phyloP scores from a whole-genome alignment of 1,139 yeast genomes.

The Debaryomycetaceae sp. region DNA sequence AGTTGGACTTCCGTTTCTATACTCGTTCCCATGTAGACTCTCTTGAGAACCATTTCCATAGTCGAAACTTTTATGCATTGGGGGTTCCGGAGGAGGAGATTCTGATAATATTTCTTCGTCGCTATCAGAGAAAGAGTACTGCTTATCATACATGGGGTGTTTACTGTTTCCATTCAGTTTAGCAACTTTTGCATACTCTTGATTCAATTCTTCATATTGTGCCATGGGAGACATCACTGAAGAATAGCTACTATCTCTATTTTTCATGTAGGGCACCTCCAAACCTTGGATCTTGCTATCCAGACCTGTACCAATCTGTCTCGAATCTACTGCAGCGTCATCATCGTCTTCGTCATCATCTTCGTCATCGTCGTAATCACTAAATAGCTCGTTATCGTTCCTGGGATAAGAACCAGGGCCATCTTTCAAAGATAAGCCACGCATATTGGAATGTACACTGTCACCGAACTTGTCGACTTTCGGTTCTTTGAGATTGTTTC shows the following conservation, averaged over 20 bases:
- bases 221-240: constrained; percentile 50
- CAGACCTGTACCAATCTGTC: constrained; percentile 21
- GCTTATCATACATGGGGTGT: not conserved
- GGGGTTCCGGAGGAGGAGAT: not conserved
- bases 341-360: constrained; percentile 19
- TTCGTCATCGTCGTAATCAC: constrained; percentile 31
- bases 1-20: not conserved
- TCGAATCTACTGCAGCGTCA: constrained; percentile 22
- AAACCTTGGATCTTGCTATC: constrained; percentile 9
- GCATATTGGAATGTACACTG: constrained; percentile 31
- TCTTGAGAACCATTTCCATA: not conserved
- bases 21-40: not conserved
- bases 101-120: not conserved
- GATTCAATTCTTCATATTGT: constrained; percentile 52
- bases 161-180: constrained; percentile 9
- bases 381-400: constrained; percentile 37
- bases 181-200: constrained; percentile 32
- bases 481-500: constrained; percentile 36
- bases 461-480: constrained; percentile 35
- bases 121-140: not conserved
- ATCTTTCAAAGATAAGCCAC: constrained; percentile 25
- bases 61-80: not conserved
- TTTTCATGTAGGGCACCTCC: constrained; percentile 24
- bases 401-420: constrained; percentile 31
- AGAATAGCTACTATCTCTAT: constrained; percentile 36